A percentile compares a stretch with the other conserved stretches of the same genome.
Conservation (phyloP, 495 filamentous ascomycete species). For the Clohesyomyces aquaticus region DNA sequence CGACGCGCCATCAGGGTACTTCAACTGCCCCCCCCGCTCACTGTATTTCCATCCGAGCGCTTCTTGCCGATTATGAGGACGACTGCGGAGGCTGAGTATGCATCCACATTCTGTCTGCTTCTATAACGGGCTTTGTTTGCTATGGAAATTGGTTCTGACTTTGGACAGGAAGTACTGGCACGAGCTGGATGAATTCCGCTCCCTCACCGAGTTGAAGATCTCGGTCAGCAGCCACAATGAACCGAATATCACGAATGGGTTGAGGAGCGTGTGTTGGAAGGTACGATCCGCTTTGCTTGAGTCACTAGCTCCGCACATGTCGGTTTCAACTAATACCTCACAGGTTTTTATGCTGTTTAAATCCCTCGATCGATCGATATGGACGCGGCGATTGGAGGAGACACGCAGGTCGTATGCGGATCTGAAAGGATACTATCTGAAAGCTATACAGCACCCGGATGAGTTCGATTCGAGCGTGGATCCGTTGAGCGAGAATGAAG, state of each 20-base stretch:
- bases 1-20: background rate
- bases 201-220: constrained; percentile 64
- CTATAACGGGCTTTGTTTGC: background rate
- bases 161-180: constrained; percentile 41
- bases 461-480: constrained; percentile 74
- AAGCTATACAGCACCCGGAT: constrained; percentile 79
- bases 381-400: constrained; percentile 67
- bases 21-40: constrained; percentile 16
- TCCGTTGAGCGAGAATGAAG: constrained; percentile 82
- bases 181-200: constrained; percentile 41
- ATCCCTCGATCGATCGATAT: constrained; percentile 65
- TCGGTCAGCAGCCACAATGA: constrained; percentile 58
- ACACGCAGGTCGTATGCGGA: constrained; percentile 74
- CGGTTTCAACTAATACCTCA: background rate
- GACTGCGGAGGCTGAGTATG: constrained; percentile 35
- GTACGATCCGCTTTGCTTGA: too few species aligned
- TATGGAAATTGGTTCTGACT: background rate
- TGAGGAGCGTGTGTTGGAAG: constrained; percentile 95
- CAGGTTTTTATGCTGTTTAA: constrained; percentile 54
- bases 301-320: too few species aligned
- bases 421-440: constrained; percentile 72
- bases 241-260: constrained; percentile 61
- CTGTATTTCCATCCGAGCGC: background rate
- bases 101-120: background rate
- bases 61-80: constrained; percentile 26